Percentiles rank a stretch among this genome's conserved stretches.
phyloP scores from a whole-genome alignment of 306 rosid genomes.

The Gastrolobium villosum region DNA sequence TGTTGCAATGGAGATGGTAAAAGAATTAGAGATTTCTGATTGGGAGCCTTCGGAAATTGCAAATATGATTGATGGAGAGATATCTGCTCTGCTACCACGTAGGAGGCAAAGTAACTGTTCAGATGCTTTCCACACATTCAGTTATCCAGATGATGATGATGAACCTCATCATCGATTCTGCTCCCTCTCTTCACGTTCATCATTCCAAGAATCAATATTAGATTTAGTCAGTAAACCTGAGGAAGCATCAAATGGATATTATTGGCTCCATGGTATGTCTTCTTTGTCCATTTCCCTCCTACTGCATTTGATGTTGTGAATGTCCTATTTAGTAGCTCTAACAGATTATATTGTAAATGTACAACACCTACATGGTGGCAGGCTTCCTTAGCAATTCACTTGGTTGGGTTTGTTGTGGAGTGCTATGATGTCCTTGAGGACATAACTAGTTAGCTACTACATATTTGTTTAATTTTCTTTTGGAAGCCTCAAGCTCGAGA shows the following conservation, averaged over 20 bases:
- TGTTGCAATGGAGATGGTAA: slow-evolving; percentile 95
- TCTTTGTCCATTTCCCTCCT: slow-evolving; percentile 17
- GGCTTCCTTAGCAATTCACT: slow-evolving; percentile 1
- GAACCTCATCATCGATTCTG: slow-evolving; percentile 57
- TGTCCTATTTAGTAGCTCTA: background rate
- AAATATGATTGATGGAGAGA: slow-evolving; percentile 85
- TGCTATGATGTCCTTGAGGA: slow-evolving; percentile 5
- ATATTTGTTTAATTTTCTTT: slow-evolving; percentile 2
- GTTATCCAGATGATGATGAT: slow-evolving; percentile 58
- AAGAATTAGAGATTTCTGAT: slow-evolving; percentile 84
- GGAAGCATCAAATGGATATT: slow-evolving; percentile 52
- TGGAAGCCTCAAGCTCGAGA: slow-evolving; percentile 9
- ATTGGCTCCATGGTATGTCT: slow-evolving; percentile 72
- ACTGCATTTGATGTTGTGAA: background rate
- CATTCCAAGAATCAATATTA: slow-evolving; percentile 66
- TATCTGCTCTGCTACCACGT: slow-evolving; percentile 73
- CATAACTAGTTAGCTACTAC: background rate
- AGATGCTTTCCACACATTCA: slow-evolving; percentile 56
- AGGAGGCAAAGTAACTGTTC: slow-evolving; percentile 51
- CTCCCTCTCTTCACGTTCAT: slow-evolving; percentile 70
- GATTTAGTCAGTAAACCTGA: slow-evolving; percentile 56
- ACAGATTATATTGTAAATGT: background rate
- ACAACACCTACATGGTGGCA: background rate
- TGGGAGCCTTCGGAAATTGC: slow-evolving; percentile 95
- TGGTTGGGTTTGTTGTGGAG: slow-evolving; percentile 12